Evolutionary conservation across 352 stramenopile genomes (phyloP).

Genomic region (Globisporangium middletonii): DNA sequence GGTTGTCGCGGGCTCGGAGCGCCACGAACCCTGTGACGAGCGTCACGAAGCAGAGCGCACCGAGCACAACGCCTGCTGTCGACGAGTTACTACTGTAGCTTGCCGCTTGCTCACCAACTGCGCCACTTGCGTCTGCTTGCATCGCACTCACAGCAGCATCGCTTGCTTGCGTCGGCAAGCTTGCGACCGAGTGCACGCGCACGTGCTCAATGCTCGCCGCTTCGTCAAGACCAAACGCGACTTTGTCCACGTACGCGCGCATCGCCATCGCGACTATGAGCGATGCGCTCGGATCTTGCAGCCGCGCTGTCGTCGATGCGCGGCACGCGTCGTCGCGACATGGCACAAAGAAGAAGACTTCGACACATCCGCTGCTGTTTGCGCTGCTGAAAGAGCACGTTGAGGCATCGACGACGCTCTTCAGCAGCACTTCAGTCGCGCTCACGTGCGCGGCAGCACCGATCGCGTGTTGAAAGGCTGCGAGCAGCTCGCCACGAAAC

Average conservation of each 20-base stretch:
- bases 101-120: background rate
- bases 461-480: slow-evolving; percentile 9
- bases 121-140: background rate
- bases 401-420: slow-evolving; percentile 1
- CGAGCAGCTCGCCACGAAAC: slow-evolving; percentile 1
- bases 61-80: background rate
- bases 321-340: slow-evolving; percentile 12
- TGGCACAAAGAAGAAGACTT: slow-evolving; percentile 10
- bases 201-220: slow-evolving; percentile 19
- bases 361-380: background rate
- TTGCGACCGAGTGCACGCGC: slow-evolving; percentile 11
- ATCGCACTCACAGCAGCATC: background rate
- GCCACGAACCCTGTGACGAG: slow-evolving; percentile 14
- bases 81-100: background rate
- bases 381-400: background rate
- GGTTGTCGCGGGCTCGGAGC: slow-evolving; percentile 18
- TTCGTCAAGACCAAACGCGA: slow-evolving; percentile 10
- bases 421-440: slow-evolving; percentile 1
- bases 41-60: slow-evolving; percentile 10
- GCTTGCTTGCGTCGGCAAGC: background rate
- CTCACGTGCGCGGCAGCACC: background rate
- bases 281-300: slow-evolving; percentile 13
- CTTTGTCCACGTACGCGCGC: slow-evolving; percentile 12
- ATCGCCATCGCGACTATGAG: slow-evolving; percentile 19
- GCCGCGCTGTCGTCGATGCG: slow-evolving; percentile 6